Base-by-base conservation (phyloP, 768 basidiomycete species). In the Russula compacta region DNA sequence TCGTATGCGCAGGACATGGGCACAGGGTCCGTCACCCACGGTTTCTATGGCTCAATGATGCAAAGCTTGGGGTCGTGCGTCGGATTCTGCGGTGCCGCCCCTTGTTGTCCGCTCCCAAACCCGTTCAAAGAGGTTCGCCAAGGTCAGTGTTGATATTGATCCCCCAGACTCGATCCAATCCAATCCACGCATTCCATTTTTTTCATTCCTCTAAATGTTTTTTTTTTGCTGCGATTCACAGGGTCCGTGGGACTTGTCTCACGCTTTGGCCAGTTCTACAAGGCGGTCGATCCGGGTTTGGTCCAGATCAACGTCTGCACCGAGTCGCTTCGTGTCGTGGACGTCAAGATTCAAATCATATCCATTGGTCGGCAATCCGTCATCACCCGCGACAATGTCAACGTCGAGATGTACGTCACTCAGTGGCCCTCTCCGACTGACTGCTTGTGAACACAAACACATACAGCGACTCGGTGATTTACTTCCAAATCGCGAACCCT, bases 231-330 rank as follows among this genome's bases (percentile, higher is more conserved):
- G 60, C 24, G 24, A 29, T 29, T 56, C 50, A n/a, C 68, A 90
- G 91, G 92, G 33, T 85, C 86, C 58, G 92, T 95, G 66, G 95
- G 95, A 58, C 79, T 98, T 60, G 85, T 98, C 69, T 86, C 89
- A 39, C 86, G 93, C 60, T 98, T 98, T 69, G 95, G 95, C 52
- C 83, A 95, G 70, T 95, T 98, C 80, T 95, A 95, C 83, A 92
- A 89, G 74, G 86, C 91, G 8, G 92, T 95, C 67, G 92, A 95
- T 70, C 94, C 92, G 1, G 94, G 95, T 59, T 80, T 97, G 38
- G 89, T 88, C 54, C 83, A 92, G 67, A 86, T 97, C 73, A 97
- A 98, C 71, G 89, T 95, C 63, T 95, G 94, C 80, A 90, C 92
- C 15, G 95, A 98, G 72, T 80, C 81, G 1, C 80, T 98, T 47